Base-by-base conservation (phyloP, 116 monocot genomes). In the Dioscorea cayenensis region DNA sequence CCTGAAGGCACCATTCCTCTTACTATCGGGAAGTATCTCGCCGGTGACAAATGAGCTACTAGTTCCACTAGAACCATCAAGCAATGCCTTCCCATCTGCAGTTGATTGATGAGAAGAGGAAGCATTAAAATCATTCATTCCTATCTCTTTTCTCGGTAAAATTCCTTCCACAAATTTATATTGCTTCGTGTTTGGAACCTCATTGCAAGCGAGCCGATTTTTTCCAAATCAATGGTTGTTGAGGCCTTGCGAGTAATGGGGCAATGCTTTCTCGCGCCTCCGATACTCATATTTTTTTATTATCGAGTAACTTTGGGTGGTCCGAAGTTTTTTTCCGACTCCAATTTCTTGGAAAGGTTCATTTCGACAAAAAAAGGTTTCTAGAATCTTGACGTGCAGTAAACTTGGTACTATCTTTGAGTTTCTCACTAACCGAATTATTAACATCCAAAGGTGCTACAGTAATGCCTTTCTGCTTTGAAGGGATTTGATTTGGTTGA, bases 291-390 rank as follows among this genome's bases (percentile, higher is more conserved):
- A 74, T 17, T 70, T 79, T 79, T 73, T 68, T 89, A 74, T 67
- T 77, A 65, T 83, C 86, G n/a, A 73, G 71, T 49, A 28, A 63
- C n/a, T 64, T 84, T 83, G 10, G 52, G 74, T 19, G 70, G 76
- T 62, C 64, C 20, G 78, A 36, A 64, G 65, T 68, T 77, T 91
- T 89, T 70, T 89, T 70, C 64, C 64, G 61, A 52, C 65, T 73
- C 73, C 79, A 80, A 51, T 49, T 48, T n/a, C 74, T 62, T 79
- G 84, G 74, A 99, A 94, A 48, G 99, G 99, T 99, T 91, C 28
- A 99, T 87, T 16, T 94, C 99, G 35, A 91, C 77, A 83, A 94
- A 99, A 99, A 66, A 66, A 87, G 87, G 43, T 83, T 70, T 78
- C 72, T 87, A 3, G 85, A 75, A 49, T 94, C 87, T 36, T 65